A percentile compares a stretch with the other conserved stretches of the same genome.
Evolutionary conservation across 2,329 filamentous ascomycete genomes (phyloP).

Genomic region (Aspergillus niger): DNA sequence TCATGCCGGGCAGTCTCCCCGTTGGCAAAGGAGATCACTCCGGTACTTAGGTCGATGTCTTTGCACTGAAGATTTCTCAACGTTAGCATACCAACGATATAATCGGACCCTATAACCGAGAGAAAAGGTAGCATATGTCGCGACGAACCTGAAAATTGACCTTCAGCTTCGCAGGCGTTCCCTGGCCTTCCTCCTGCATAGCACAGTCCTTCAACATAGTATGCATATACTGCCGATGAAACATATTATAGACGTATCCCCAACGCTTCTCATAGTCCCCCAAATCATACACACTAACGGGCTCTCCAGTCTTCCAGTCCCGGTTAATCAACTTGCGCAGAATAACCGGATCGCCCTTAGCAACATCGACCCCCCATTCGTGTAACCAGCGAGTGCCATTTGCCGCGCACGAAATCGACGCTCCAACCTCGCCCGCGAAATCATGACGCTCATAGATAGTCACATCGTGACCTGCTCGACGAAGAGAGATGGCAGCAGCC

Average conservation of each 20-base stretch:
- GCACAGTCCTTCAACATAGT: slow-evolving; percentile 65
- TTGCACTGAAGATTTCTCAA: slow-evolving; percentile 37
- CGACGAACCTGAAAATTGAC: slow-evolving; percentile 56
- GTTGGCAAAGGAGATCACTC: slow-evolving; percentile 57
- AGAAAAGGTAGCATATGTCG: neutral
- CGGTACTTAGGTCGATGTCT: slow-evolving; percentile 55
- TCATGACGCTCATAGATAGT: slow-evolving; percentile 68
- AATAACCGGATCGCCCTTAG: slow-evolving; percentile 65
- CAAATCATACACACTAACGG: slow-evolving; percentile 64
- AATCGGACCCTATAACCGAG: no score
- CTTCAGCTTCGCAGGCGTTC: slow-evolving; percentile 54
- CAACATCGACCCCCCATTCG: slow-evolving; percentile 67
- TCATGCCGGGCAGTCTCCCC: slow-evolving; percentile 56
- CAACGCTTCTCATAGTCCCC: slow-evolving; percentile 66
- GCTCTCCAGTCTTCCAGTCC: slow-evolving; percentile 70
- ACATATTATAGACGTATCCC: slow-evolving; percentile 70
- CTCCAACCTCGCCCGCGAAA: slow-evolving; percentile 68
- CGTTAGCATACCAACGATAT: neutral
- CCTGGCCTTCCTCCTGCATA: slow-evolving; percentile 54
- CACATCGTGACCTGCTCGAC: slow-evolving; percentile 56
- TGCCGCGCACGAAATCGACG: slow-evolving; percentile 67
- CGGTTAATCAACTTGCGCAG: slow-evolving; percentile 67
- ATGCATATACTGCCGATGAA: slow-evolving; percentile 70
- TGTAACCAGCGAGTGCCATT: slow-evolving; percentile 71
- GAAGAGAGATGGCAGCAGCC: slow-evolving; percentile 53